phyloP scores from a whole-genome alignment of 129 eudicot genomes.

The Lactuca saligna region DNA sequence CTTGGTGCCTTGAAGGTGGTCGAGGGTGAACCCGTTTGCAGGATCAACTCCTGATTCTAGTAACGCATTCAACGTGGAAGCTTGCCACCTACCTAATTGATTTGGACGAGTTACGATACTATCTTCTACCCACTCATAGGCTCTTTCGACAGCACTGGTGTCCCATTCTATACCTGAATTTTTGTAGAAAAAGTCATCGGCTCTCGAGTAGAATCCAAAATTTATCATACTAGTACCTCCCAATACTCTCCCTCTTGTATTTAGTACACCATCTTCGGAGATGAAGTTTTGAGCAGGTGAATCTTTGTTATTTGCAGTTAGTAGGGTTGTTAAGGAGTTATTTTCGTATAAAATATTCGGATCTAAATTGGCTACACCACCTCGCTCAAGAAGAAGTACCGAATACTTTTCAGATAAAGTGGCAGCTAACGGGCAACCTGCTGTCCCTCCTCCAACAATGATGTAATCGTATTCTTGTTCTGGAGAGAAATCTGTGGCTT shows the following conservation, averaged over 20 bases:
- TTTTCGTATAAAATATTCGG: constrained; percentile 23
- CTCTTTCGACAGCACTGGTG: background rate
- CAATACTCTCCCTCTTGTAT: constrained; percentile 25
- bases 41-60: constrained; percentile 34
- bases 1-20: constrained; percentile 41
- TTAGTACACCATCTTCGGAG: constrained; percentile 34
- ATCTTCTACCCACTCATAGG: constrained; percentile 46
- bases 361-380: constrained; percentile 24
- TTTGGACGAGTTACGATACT: constrained; percentile 19
- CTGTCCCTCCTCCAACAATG: constrained; percentile 47
- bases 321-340: background rate
- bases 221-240: constrained; percentile 38
- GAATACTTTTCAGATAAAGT: constrained; percentile 40
- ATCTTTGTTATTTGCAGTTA: constrained; percentile 16
- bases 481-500: constrained; percentile 23
- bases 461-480: constrained; percentile 37
- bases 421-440: constrained; percentile 43
- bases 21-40: constrained; percentile 32
- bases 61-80: constrained; percentile 18
- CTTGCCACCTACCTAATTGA: constrained; percentile 26
- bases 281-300: constrained; percentile 29
- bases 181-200: constrained; percentile 24
- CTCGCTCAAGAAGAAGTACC: constrained; percentile 40
- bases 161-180: constrained; percentile 33
- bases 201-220: constrained; percentile 31